These are phyloP conservation scores for Sporisorium exsertum DNA, from an alignment of 1,284 basidiomycete species.

Conservation along the genomic window DNA sequence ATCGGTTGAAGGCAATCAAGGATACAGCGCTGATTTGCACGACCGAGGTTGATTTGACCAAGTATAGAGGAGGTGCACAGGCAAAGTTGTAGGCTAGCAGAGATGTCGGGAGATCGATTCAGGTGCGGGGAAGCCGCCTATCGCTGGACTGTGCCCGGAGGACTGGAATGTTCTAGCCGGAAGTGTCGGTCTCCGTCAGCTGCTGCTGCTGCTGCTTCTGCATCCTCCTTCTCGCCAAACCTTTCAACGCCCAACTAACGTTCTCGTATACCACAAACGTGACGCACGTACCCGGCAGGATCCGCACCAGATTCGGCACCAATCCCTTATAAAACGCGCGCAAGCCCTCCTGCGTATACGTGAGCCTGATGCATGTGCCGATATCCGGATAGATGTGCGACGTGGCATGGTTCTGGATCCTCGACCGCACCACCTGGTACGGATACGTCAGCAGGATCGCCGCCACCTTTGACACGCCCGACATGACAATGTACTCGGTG, in stretches of 20 bases:
- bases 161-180: conserved; percentile 4
- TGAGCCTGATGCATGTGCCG: conserved; percentile 80
- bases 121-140: neutral
- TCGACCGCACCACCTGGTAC: conserved; percentile 94
- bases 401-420: conserved; percentile 79
- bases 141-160: neutral
- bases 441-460: conserved; percentile 92
- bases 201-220: conserved; percentile 22
- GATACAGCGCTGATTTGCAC: conserved; percentile 54
- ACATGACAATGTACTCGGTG: conserved; percentile 89
- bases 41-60: conserved; percentile 27
- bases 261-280: conserved; percentile 99
- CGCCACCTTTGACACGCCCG: conserved; percentile 86
- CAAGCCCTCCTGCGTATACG: conserved; percentile 83
- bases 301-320: conserved; percentile 93
- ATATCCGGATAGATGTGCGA: conserved; percentile 79
- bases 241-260: conserved; percentile 60
- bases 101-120: neutral
- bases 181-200: conserved; percentile 8
- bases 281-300: conserved; percentile 95
- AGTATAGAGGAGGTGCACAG: conserved; percentile 2
- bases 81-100: conserved; percentile 22
- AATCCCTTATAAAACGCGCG: conserved; percentile 94
- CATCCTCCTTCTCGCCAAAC: conserved; percentile 31
- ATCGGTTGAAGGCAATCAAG: conserved; percentile 39